phyloP scores from a whole-genome alignment of 1,284 basidiomycete species.

The Trametes pubescens region DNA sequence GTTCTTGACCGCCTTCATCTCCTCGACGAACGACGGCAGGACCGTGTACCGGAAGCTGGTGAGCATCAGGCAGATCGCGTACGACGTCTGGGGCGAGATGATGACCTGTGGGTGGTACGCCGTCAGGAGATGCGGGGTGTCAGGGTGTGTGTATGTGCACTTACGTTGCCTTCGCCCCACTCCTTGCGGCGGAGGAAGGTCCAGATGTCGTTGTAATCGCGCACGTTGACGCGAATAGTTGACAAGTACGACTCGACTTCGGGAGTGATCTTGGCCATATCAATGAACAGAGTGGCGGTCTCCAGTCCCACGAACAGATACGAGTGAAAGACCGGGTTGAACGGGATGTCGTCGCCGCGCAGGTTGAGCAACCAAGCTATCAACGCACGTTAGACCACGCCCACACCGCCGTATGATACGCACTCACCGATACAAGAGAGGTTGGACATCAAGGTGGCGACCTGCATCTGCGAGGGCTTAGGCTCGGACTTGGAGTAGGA shows the following conservation, averaged over 20 bases:
- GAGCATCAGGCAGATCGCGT: constrained; percentile 82
- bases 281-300: constrained; percentile 72
- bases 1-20: constrained; percentile 91
- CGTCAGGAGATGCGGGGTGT: constrained; percentile 1
- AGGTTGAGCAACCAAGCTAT: constrained; percentile 85
- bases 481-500: constrained; percentile 68
- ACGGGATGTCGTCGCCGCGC: constrained; percentile 87
- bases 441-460: constrained; percentile 70
- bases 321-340: constrained; percentile 87
- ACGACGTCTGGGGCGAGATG: constrained; percentile 75
- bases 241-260: constrained; percentile 67
- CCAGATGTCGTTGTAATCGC: constrained; percentile 85
- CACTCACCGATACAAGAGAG: constrained; percentile 68
- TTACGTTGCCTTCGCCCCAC: constrained; percentile 79
- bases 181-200: constrained; percentile 75
- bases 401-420: constrained; percentile 8
- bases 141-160: constrained; percentile 24
- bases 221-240: constrained; percentile 63
- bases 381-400: background rate
- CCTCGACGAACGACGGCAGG: constrained; percentile 72
- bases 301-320: constrained; percentile 80
- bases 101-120: constrained; percentile 53
- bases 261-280: constrained; percentile 63
- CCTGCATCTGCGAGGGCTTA: constrained; percentile 68
- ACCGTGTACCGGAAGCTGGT: constrained; percentile 81